Evolutionary conservation across 106 monocot species (phyloP).

Genomic region (Allium fistulosum): DNA sequence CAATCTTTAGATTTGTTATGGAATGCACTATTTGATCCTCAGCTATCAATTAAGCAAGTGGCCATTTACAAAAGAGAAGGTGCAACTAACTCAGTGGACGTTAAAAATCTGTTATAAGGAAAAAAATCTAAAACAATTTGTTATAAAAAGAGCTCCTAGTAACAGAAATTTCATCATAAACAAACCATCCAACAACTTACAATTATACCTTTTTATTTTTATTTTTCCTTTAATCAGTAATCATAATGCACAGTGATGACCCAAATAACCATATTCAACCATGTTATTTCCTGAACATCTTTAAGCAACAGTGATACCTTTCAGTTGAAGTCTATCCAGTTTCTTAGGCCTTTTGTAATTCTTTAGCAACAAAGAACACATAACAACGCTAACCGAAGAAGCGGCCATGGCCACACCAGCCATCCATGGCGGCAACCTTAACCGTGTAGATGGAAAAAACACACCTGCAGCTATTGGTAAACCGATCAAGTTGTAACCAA

Average conservation of each 20-base stretch:
- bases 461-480: slow-evolving; percentile 84
- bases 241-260: too few relatives aligned
- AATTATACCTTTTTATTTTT: background rate
- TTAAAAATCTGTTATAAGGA: too few relatives aligned
- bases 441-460: slow-evolving; percentile 59
- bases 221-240: background rate
- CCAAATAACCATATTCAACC: too few relatives aligned
- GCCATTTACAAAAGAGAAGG: too few relatives aligned
- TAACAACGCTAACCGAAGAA: slow-evolving; percentile 84
- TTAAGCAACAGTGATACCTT: slow-evolving; percentile 38
- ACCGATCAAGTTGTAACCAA: slow-evolving; percentile 84
- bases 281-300: background rate
- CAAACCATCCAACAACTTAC: too few relatives aligned
- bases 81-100: too few relatives aligned
- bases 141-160: too few relatives aligned
- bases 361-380: slow-evolving; percentile 76
- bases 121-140: too few relatives aligned
- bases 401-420: slow-evolving; percentile 89
- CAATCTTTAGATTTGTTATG: too few relatives aligned
- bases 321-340: slow-evolving; percentile 38
- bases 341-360: slow-evolving; percentile 64
- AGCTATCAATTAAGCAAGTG: too few relatives aligned
- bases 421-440: slow-evolving; percentile 83
- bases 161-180: too few relatives aligned
- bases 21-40: too few relatives aligned